Conservation (phyloP, 495 filamentous ascomycete species). For the Neurospora sp. region DNA sequence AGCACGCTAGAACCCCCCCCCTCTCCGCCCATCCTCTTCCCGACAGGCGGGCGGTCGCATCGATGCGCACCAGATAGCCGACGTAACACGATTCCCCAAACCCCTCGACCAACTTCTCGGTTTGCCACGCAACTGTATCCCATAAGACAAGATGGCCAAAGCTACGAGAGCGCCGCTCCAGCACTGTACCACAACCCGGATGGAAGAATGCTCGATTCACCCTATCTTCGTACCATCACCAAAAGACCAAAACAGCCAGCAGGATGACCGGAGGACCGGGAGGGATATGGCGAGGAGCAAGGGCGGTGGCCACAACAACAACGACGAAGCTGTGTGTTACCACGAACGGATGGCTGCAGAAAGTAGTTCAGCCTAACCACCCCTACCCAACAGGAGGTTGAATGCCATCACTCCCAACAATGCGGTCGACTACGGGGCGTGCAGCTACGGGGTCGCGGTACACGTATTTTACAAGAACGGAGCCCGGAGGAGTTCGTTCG, state of each 20-base stretch:
- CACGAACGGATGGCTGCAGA: neutral
- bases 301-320: neutral
- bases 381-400: neutral
- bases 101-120: neutral
- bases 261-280: neutral
- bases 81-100: neutral
- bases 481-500: neutral
- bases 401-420: neutral
- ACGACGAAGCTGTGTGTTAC: neutral
- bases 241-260: neutral
- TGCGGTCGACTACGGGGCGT: neutral
- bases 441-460: neutral
- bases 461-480: neutral
- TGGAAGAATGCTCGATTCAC: neutral
- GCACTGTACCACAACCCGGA: neutral
- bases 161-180: neutral
- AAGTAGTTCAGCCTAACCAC: neutral
- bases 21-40: neutral
- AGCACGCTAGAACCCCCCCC: neutral
- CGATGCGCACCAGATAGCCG: neutral
- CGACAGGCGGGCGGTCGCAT: neutral
- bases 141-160: neutral
- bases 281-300: neutral
- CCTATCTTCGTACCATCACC: neutral
- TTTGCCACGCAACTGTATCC: neutral